phyloP scores from a whole-genome alignment of 176 grass and related monocot species.

The Pontederia crassipes region DNA sequence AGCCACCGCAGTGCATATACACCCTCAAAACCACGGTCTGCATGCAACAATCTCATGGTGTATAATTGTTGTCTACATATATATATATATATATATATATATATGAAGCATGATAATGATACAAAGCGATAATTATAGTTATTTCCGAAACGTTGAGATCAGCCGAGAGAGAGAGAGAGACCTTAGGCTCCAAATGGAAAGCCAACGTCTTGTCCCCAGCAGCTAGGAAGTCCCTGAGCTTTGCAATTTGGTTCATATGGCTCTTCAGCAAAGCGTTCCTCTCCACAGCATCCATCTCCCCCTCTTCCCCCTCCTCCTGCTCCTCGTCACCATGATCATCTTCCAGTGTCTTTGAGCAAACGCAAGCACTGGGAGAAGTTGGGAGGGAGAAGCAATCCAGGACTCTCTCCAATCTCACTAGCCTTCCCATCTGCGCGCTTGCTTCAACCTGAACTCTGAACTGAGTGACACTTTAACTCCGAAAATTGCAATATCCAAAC shows the following conservation, averaged over 20 bases:
- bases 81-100: no score
- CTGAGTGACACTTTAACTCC: no score
- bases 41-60: background rate
- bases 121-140: no score
- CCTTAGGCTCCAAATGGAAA: slow-evolving; percentile 90
- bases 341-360: slow-evolving; percentile 35
- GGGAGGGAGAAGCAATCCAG: slow-evolving; percentile 74
- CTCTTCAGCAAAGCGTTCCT: slow-evolving; percentile 44
- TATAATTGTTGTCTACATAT: no score
- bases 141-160: no score
- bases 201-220: slow-evolving; percentile 57
- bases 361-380: slow-evolving; percentile 44
- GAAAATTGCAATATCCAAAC: no score
- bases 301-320: slow-evolving; percentile 22
- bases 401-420: slow-evolving; percentile 44
- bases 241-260: slow-evolving; percentile 67
- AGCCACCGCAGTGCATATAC: slow-evolving; percentile 87
- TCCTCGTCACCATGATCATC: slow-evolving; percentile 1
- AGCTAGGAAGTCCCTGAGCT: slow-evolving; percentile 41
- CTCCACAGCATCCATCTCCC: slow-evolving; percentile 15
- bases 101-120: no score
- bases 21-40: slow-evolving; percentile 86
- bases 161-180: background rate
- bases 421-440: slow-evolving; percentile 29
- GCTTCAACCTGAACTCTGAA: no score